These are phyloP conservation scores for Cinnamomum chago DNA, from an alignment of 164 flowering plant species.

Conservation along the genomic window DNA sequence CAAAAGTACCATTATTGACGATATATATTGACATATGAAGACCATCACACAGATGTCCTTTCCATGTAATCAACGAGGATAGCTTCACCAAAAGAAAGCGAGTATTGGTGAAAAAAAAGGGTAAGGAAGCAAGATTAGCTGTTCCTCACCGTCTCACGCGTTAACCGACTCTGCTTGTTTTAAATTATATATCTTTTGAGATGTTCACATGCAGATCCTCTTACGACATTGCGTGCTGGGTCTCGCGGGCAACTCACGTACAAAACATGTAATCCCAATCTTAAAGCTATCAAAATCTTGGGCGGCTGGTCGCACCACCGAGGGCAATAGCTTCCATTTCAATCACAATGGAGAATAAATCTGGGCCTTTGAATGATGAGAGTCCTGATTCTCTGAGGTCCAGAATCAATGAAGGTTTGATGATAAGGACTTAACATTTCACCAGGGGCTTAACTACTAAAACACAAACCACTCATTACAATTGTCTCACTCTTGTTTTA, in stretches of 20 bases:
- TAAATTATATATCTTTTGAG: too few species aligned
- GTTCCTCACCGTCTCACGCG: neutral
- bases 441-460: too few species aligned
- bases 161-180: neutral
- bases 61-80: too few species aligned
- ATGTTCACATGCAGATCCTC: neutral
- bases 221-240: neutral
- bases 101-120: neutral
- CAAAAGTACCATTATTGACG: too few species aligned
- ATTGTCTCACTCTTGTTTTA: too few species aligned
- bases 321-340: neutral
- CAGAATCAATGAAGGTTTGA: too few species aligned
- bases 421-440: too few species aligned
- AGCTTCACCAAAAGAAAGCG: too few species aligned
- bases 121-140: neutral
- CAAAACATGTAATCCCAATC: neutral
- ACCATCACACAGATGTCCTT: too few species aligned
- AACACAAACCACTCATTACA: too few species aligned
- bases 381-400: too few species aligned
- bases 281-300: neutral
- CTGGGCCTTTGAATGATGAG: neutral
- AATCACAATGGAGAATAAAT: neutral
- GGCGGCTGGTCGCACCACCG: neutral
- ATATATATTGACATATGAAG: too few species aligned
- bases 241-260: neutral